Evolutionary conservation across 1,139 yeast genomes (phyloP).

Genomic region (Yarrowia galli): DNA sequence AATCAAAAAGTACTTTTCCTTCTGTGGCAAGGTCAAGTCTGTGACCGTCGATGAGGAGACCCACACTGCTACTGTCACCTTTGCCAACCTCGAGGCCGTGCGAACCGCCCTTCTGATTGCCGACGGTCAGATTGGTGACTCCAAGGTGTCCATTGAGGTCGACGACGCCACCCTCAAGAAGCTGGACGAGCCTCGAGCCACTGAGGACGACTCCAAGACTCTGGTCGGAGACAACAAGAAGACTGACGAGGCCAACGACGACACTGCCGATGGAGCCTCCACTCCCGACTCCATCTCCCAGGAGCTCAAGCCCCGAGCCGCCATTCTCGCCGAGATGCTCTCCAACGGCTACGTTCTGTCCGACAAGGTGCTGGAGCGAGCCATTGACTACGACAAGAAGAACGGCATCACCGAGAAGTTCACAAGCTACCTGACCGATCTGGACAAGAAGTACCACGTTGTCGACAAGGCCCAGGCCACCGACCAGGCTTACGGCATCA

Average conservation of each 20-base stretch:
- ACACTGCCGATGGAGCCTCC: slow-evolving; percentile 42
- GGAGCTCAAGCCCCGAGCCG: slow-evolving; percentile 79
- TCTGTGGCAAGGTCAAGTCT: slow-evolving; percentile 72
- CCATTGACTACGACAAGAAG: slow-evolving; percentile 65
- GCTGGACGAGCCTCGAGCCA: slow-evolving; percentile 47
- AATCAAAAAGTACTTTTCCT: slow-evolving; percentile 72
- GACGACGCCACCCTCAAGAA: slow-evolving; percentile 48
- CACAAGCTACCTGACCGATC: slow-evolving; percentile 59
- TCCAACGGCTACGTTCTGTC: slow-evolving; percentile 73
- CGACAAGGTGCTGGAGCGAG: slow-evolving; percentile 65
- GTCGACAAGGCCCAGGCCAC: slow-evolving; percentile 59
- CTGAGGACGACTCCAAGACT: slow-evolving; percentile 42
- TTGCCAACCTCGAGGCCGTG: slow-evolving; percentile 67
- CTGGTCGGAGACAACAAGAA: slow-evolving; percentile 46
- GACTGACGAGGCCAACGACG: slow-evolving; percentile 39
- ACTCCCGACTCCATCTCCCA: slow-evolving; percentile 62
- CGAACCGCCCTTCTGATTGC: slow-evolving; percentile 75
- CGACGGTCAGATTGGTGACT: slow-evolving; percentile 75
- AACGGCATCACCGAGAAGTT: slow-evolving; percentile 68
- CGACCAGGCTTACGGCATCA: slow-evolving; percentile 54
- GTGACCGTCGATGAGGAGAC: slow-evolving; percentile 52
- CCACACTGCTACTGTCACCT: slow-evolving; percentile 59
- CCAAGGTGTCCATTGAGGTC: slow-evolving; percentile 59
- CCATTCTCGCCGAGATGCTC: slow-evolving; percentile 77
- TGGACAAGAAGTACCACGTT: slow-evolving; percentile 69